A percentile compares a stretch with the other conserved stretches of the same genome.
phyloP scores from a whole-genome alignment of 106 monocot genomes.

The Allium cepa region DNA sequence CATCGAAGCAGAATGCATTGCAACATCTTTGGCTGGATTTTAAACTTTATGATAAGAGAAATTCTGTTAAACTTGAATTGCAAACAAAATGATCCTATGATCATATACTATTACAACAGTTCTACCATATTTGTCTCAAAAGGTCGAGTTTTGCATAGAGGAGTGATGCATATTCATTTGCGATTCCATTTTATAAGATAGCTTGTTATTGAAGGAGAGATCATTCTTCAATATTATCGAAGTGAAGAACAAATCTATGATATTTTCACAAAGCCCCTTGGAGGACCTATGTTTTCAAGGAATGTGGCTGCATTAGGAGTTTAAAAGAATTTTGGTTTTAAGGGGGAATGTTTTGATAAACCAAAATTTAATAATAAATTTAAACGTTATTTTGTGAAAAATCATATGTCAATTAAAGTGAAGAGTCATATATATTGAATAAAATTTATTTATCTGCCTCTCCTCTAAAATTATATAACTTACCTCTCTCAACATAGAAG shows the following conservation, averaged over 20 bases:
- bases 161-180: neutral
- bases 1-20: neutral
- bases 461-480: no score
- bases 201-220: constrained; percentile 1
- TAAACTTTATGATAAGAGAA: neutral
- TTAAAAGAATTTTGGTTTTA: no score
- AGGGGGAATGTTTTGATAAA: no score
- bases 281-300: neutral
- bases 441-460: no score
- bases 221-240: constrained; percentile 1
- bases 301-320: neutral
- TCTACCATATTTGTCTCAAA: constrained; percentile 5
- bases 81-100: neutral
- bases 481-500: no score
- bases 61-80: neutral
- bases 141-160: constrained; percentile 1
- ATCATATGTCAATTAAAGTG: no score
- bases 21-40: neutral
- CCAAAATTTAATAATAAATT: no score
- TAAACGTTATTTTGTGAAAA: no score
- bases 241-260: neutral
- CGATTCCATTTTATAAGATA: constrained; percentile 8
- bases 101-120: constrained; percentile 2
- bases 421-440: no score
- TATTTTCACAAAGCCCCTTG: constrained; percentile 5